phyloP scores from a whole-genome alignment of 345 rosid species.

The Xanthoceras sorbifolium region DNA sequence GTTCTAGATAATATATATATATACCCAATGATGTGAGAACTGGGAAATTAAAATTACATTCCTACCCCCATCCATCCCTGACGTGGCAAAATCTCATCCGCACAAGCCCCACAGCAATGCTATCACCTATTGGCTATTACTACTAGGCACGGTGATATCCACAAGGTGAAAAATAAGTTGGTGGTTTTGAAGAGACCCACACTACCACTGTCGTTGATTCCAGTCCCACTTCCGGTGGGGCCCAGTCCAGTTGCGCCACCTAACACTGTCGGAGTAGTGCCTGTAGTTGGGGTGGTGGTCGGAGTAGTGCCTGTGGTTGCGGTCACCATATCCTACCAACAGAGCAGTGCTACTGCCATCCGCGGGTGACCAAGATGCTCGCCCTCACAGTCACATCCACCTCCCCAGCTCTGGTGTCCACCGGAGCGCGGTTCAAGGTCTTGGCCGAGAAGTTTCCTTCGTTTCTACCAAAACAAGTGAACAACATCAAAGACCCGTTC shows the following conservation, averaged over 20 bases:
- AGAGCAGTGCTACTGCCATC: not conserved
- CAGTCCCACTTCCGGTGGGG: conserved; percentile 27
- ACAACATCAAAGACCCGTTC: conserved; percentile 48
- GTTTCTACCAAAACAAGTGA: conserved; percentile 61
- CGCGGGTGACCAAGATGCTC: conserved; percentile 31
- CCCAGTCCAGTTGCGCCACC: conserved; percentile 29
- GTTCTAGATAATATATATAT: too few species aligned
- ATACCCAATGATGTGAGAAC: not conserved
- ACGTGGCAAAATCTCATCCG: conserved; percentile 46
- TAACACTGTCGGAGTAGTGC: conserved; percentile 19
- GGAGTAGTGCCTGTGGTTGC: conserved; percentile 21
- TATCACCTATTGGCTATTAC: not conserved
- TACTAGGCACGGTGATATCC: conserved; percentile 27
- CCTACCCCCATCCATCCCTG: conserved; percentile 17
- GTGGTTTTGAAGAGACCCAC: conserved; percentile 21
- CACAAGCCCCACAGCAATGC: conserved; percentile 31
- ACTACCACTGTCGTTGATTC: conserved; percentile 15
- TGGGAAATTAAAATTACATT: conserved; percentile 9
- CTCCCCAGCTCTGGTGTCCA: conserved; percentile 1
- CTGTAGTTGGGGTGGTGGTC: not conserved
- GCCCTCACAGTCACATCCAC: conserved; percentile 26
- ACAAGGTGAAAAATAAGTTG: conserved; percentile 18
- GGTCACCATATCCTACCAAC: not conserved
- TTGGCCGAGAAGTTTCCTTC: conserved; percentile 46
- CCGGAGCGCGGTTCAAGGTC: conserved; percentile 23